Evolutionary conservation across 176 grass and related monocot genomes (phyloP).

Genomic region (Phyllostachys edulis): DNA sequence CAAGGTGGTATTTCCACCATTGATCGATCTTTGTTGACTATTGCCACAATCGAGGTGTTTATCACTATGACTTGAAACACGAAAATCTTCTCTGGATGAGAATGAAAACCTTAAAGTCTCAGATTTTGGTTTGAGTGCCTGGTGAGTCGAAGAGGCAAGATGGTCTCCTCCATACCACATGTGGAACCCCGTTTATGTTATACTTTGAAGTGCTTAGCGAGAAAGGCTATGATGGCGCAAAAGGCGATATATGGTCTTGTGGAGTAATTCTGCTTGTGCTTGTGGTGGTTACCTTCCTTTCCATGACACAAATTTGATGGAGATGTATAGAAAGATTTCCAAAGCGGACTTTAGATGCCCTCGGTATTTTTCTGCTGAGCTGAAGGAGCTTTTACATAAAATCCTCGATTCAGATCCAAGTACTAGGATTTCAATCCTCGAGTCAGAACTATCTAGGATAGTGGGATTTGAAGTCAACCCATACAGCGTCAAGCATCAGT

Average conservation of each 20-base stretch:
- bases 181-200: constrained; percentile 97
- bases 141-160: constrained; percentile 78
- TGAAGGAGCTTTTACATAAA: constrained; percentile 63
- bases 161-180: constrained; percentile 80
- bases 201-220: constrained; percentile 77
- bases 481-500: constrained; percentile 52
- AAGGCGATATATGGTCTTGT: constrained; percentile 86
- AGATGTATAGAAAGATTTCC: constrained; percentile 88
- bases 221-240: constrained; percentile 88
- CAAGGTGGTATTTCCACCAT: constrained; percentile 82
- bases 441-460: constrained; percentile 53
- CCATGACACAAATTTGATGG: constrained; percentile 90
- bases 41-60: constrained; percentile 90
- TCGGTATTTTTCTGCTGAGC: constrained; percentile 61
- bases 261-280: constrained; percentile 92
- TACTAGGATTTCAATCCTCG: constrained; percentile 81
- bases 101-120: constrained; percentile 86
- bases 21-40: constrained; percentile 86
- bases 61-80: constrained; percentile 85
- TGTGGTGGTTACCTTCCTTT: constrained; percentile 88
- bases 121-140: constrained; percentile 96
- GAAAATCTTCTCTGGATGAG: constrained; percentile 94
- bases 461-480: constrained; percentile 63
- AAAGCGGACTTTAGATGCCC: constrained; percentile 78
- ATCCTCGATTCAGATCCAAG: constrained; percentile 77